Conservation (phyloP, 1,284 basidiomycete genomes). For the Takashimella koratensis region DNA sequence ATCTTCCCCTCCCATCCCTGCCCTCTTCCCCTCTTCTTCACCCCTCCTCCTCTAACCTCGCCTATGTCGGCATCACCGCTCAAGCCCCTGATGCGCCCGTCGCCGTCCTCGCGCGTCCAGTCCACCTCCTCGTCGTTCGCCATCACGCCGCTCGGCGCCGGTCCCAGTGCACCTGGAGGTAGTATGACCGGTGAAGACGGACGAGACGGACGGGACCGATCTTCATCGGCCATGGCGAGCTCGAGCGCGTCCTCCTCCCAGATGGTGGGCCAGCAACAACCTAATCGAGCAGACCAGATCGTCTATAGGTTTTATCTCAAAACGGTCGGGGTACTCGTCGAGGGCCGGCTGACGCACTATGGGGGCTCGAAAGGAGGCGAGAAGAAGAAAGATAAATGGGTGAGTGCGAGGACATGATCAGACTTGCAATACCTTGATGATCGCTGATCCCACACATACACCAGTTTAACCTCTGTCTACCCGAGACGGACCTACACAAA, state of each 20-base stretch:
- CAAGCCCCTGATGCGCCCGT: conserved; percentile 1
- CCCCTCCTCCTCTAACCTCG: no score
- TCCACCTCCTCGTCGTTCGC: conserved; percentile 12
- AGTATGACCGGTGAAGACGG: conserved; percentile 7
- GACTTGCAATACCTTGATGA: background rate
- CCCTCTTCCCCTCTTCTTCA: background rate
- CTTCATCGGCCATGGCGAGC: conserved; percentile 7
- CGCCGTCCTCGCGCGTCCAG: conserved; percentile 6
- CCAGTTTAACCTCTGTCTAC: conserved; percentile 45
- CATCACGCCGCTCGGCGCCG: conserved; percentile 3
- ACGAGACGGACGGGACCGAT: background rate
- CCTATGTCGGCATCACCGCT: conserved; percentile 11
- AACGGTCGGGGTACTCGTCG: conserved; percentile 44
- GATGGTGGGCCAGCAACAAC: conserved; percentile 6
- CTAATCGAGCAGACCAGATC: conserved; percentile 41
- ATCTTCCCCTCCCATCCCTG: background rate
- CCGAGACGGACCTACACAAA: conserved; percentile 44
- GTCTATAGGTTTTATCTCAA: conserved; percentile 47
- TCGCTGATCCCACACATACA: background rate
- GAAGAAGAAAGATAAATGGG: conserved; percentile 47
- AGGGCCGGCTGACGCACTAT: conserved; percentile 43
- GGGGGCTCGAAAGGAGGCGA: conserved; percentile 19
- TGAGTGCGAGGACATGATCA: conserved; percentile 15
- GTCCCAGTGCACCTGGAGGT: no score
- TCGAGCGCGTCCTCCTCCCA: conserved; percentile 24